These are phyloP conservation scores for Daldinia sp. DNA, from an alignment of 2,329 filamentous ascomycete species.

Conservation along the genomic window DNA sequence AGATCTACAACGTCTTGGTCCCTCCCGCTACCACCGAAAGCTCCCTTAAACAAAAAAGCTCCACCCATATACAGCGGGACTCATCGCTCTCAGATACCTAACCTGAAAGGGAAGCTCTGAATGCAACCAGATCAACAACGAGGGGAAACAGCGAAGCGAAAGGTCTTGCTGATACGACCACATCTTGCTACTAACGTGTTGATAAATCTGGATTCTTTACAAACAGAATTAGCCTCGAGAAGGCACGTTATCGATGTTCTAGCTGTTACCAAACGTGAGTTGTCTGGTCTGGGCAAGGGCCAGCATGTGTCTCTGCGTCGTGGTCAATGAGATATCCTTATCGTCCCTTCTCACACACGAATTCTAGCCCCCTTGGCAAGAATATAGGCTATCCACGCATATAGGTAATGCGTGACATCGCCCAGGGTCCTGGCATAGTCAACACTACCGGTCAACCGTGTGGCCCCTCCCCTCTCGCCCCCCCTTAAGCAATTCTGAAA, in stretches of 20 bases:
- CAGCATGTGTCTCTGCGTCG: slow-evolving; percentile 3
- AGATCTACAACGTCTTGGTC: slow-evolving; percentile 24
- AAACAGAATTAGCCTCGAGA: background rate
- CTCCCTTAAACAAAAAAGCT: background rate
- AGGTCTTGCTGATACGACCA: background rate
- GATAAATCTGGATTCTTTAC: background rate
- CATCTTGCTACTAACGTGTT: background rate
- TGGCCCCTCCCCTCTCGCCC: background rate
- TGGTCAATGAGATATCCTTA: background rate
- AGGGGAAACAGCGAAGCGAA: background rate
- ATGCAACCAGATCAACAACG: background rate
- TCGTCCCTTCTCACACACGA: background rate
- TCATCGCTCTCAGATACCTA: background rate
- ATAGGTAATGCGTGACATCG: slow-evolving; percentile 10
- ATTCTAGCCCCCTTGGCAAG: background rate
- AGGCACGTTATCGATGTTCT: background rate
- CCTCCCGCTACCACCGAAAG: slow-evolving; percentile 13
- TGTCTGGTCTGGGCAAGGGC: background rate
- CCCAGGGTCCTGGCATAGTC: background rate
- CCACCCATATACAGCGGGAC: slow-evolving; percentile 17
- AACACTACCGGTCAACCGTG: background rate
- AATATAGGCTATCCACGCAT: slow-evolving; percentile 3
- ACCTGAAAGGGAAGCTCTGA: slow-evolving; percentile 7
- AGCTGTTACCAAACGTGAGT: background rate
- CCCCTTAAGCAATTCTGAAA: slow-evolving; percentile 2